Evolutionary conservation across 352 stramenopile species (phyloP).

Genomic region (Phytophthora quininea): DNA sequence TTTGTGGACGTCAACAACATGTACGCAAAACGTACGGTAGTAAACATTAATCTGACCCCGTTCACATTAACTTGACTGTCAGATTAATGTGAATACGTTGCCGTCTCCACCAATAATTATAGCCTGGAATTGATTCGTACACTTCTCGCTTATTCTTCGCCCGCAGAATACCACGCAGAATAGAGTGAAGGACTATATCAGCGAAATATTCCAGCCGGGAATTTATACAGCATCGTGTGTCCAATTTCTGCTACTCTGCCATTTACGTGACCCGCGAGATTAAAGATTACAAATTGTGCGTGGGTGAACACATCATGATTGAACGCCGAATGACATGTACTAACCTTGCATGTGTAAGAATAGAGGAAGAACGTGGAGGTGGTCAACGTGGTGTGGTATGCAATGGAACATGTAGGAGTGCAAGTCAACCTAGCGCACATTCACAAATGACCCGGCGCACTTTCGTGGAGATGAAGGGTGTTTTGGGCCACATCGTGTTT

Average conservation of each 20-base stretch:
- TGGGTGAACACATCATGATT: not conserved
- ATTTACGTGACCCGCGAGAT: not conserved
- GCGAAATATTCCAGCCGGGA: not conserved
- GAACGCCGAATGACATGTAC: not conserved
- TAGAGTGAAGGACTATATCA: not conserved
- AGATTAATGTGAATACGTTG: not conserved
- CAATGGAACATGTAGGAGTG: conserved; percentile 9
- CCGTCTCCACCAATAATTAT: too few relatives aligned
- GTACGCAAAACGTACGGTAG: not conserved
- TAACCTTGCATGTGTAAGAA: not conserved
- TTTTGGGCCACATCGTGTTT: not conserved
- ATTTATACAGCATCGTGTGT: not conserved
- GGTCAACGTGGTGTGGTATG: not conserved
- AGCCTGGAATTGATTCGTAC: too few relatives aligned
- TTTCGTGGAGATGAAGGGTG: not conserved
- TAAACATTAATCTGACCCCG: conserved; percentile 7
- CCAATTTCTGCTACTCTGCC: conserved; percentile 4
- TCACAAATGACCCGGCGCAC: not conserved
- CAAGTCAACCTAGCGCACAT: not conserved
- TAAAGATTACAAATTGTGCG: not conserved
- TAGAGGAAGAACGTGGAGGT: not conserved
- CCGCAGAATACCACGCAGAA: not conserved
- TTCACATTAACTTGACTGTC: conserved; percentile 3
- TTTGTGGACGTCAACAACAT: not conserved
- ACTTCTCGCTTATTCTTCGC: too few relatives aligned